Base-by-base conservation (phyloP, 805 yeast genomes). In the Cyberlindnera lachancei region DNA sequence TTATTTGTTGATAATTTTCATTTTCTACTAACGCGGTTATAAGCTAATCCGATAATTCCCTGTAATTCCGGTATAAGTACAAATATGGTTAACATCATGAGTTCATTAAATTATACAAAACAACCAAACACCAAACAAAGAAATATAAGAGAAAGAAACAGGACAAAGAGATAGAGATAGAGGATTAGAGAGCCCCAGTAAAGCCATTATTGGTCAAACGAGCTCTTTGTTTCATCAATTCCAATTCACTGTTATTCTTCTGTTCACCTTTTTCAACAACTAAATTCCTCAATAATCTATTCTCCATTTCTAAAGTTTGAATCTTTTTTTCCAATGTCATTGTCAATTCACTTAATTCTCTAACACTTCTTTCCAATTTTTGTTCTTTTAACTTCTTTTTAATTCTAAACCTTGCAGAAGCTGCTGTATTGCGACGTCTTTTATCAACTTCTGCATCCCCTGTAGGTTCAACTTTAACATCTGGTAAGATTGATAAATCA, bases 341-440 rank as follows among this genome's bases (percentile, higher is more conserved):
- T 12, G 88, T 77, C 39, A 73, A 59, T 20, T 82, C 88, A 45
- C 75, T 76, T 46, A 90, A 65, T 38, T 81, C 88, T 45, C 73
- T 72, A 14, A 88, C 70, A 37, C 70, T 75, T 37, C 76, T 66
- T 58, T 88, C 95, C 77, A 90, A 72, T 53, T 88, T 90, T 59
- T 83, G 92, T 60, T 90, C 96, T 56, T 85, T 82, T 59, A 81
- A 51, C 68, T 90, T 88, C 75, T 84, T 87, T 70, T 85, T 86
- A 53, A 86, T 73, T 42, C 98, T 70, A 66, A 90, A 90, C 38
- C 97, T 68, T 4, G 96, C 96, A 15, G 90, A 77, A 2, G 98
- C 97, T 2, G 92, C 95, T 1, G 96, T 87, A 59, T 87, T 88
- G 47, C 94, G 71, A 42, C 81, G 74, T 40, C 95, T 71, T 59